These are phyloP conservation scores for Aspergillus phoenicis DNA, from an alignment of 2,329 filamentous ascomycete species.

Conservation along the genomic window DNA sequence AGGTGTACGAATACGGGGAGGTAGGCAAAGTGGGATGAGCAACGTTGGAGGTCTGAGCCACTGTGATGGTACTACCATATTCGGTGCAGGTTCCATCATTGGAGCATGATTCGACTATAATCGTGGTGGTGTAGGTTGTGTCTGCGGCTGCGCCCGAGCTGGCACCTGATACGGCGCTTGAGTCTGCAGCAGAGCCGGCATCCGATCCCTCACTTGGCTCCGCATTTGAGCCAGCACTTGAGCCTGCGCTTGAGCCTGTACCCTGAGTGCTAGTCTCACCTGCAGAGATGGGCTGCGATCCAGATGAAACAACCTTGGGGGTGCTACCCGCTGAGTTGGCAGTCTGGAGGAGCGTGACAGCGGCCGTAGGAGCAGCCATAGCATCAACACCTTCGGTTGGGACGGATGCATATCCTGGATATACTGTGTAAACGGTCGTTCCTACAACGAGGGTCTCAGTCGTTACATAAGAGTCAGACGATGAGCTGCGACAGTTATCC, in stretches of 20 bases:
- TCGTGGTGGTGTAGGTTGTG: slow-evolving; percentile 14
- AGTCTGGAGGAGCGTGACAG: neutral
- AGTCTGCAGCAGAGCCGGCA: neutral
- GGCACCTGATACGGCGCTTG: neutral
- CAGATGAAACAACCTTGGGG: neutral
- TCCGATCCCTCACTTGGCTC: neutral
- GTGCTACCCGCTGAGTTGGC: neutral
- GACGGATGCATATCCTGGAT: neutral
- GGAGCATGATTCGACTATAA: slow-evolving; percentile 17
- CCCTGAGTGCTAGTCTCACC: neutral
- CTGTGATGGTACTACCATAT: slow-evolving; percentile 23
- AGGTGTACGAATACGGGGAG: neutral
- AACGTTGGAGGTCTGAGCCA: slow-evolving; percentile 5
- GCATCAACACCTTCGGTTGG: neutral
- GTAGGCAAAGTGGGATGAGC: neutral
- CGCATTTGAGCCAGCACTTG: neutral
- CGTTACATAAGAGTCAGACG: neutral
- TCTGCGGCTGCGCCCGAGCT: neutral
- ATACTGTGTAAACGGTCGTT: neutral
- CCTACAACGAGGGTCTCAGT: neutral
- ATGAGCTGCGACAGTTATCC: neutral
- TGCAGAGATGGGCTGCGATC: neutral
- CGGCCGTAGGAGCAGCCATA: neutral
- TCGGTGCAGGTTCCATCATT: slow-evolving; percentile 19
- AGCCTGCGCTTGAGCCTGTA: neutral